phyloP scores from a whole-genome alignment of 1,139 yeast genomes.

The Geotrichum europaeum region DNA sequence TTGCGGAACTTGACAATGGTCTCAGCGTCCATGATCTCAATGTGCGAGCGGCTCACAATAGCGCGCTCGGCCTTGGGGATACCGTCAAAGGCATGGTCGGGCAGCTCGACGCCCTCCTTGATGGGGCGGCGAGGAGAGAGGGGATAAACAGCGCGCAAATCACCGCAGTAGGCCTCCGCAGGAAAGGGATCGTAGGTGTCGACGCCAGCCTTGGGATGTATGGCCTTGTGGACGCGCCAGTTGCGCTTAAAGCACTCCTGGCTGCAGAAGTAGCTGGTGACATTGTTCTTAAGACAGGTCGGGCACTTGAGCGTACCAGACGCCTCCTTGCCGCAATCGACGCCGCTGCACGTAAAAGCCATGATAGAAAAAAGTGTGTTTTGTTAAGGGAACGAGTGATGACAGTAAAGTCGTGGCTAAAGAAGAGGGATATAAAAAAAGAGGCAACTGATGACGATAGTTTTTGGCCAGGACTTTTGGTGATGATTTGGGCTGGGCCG shows the following conservation, averaged over 20 bases:
- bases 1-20: constrained; percentile 69
- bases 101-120: constrained; percentile 64
- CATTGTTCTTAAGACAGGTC: constrained; percentile 69
- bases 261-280: constrained; percentile 64
- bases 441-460: neutral
- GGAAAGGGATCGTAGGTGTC: constrained; percentile 83
- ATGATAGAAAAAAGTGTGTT: neutral
- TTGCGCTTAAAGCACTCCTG: constrained; percentile 77
- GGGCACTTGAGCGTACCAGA: constrained; percentile 82
- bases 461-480: neutral
- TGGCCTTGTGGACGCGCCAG: constrained; percentile 55
- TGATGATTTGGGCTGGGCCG: neutral
- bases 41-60: constrained; percentile 62
- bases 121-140: constrained; percentile 62
- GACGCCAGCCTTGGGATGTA: constrained; percentile 41
- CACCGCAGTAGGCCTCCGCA: constrained; percentile 64
- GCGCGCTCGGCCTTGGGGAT: constrained; percentile 72
- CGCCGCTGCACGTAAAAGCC: constrained; percentile 50
- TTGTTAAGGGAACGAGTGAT: neutral
- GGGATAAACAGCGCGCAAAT: constrained; percentile 74
- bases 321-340: constrained; percentile 80
- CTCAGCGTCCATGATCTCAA: constrained; percentile 55
- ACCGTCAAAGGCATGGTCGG: constrained; percentile 84
- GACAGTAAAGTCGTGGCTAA: neutral
- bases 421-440: neutral